These are phyloP conservation scores for Psilocybe subaeruginosa DNA, from an alignment of 768 basidiomycete genomes.

Conservation along the genomic window DNA sequence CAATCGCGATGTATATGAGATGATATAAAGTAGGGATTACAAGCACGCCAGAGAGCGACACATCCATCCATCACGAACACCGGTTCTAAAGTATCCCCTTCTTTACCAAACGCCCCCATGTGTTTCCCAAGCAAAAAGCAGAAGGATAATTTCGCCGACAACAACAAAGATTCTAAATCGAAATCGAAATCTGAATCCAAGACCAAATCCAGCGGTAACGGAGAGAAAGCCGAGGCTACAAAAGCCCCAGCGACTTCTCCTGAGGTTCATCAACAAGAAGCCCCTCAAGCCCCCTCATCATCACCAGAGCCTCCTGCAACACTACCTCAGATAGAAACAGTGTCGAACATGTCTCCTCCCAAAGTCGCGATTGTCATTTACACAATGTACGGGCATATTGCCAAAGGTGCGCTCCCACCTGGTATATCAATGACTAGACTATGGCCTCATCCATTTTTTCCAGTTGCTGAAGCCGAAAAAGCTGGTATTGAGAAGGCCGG, in stretches of 20 bases:
- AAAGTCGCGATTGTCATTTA: slow-evolving; percentile 74
- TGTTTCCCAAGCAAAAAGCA: slow-evolving; percentile 39
- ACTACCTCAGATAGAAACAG: slow-evolving; percentile 13
- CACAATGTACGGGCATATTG: slow-evolving; percentile 65
- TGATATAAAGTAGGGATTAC: slow-evolving; percentile 15
- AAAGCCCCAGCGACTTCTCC: slow-evolving; percentile 21
- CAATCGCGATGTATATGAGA: slow-evolving; percentile 7
- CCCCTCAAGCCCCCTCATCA: not conserved
- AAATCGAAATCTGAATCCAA: slow-evolving; percentile 6
- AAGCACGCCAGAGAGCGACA: slow-evolving; percentile 10
- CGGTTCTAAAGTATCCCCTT: slow-evolving; percentile 2
- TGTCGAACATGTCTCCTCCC: slow-evolving; percentile 45
- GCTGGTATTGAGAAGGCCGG: slow-evolving; percentile 52
- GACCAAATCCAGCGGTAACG: slow-evolving; percentile 17
- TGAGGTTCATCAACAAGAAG: not conserved
- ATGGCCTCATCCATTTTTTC: not conserved
- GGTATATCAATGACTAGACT: not conserved
- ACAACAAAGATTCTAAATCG: slow-evolving; percentile 4
- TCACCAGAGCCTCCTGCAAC: slow-evolving; percentile 12
- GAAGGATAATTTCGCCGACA: slow-evolving; percentile 36
- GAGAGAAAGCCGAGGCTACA: slow-evolving; percentile 26
- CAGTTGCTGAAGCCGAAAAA: slow-evolving; percentile 68
- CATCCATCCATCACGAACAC: slow-evolving; percentile 11
- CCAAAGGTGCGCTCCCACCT: slow-evolving; percentile 28
- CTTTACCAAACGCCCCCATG: slow-evolving; percentile 26